A percentile compares a stretch with the other conserved stretches of the same genome.
Conservation (phyloP, 75 land plant genomes). For the Selaginella tamariscina region DNA sequence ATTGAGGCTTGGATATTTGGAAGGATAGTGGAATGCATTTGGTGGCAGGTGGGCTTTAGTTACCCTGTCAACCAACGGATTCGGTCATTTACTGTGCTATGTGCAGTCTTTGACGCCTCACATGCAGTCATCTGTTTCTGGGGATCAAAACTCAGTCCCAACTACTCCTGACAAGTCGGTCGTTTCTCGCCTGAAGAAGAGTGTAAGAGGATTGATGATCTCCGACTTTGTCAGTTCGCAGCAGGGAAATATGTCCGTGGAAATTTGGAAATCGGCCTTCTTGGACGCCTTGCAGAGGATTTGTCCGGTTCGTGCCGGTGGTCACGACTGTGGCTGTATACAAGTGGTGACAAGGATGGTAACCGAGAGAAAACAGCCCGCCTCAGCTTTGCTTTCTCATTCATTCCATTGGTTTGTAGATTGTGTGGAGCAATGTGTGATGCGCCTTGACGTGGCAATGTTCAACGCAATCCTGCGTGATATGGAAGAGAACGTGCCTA, state of each 20-base stretch:
- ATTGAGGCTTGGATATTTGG: conserved; percentile 80
- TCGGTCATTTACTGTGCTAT: background rate
- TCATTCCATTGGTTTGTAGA: background rate
- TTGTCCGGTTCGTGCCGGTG: conserved; percentile 79
- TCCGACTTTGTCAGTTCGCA: conserved; percentile 54
- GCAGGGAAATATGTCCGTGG: conserved; percentile 64
- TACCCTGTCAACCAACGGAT: no score
- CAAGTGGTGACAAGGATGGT: conserved; percentile 67
- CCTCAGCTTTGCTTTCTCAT: conserved; percentile 1
- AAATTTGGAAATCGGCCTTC: conserved; percentile 80
- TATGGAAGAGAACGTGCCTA: conserved; percentile 68
- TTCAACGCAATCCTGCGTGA: conserved; percentile 96
- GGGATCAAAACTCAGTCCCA: background rate
- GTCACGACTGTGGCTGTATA: conserved; percentile 90
- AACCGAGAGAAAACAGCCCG: background rate
- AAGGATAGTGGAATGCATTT: conserved; percentile 74
- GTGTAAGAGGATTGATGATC: conserved; percentile 19
- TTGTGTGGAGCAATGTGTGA: conserved; percentile 53
- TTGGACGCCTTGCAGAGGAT: conserved; percentile 62
- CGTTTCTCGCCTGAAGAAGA: background rate
- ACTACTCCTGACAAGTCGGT: background rate
- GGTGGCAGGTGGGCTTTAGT: conserved; percentile 98
- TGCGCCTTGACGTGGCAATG: conserved; percentile 89
- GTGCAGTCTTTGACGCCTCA: background rate
- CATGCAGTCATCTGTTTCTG: background rate